Base-by-base conservation (phyloP, 2,329 filamentous ascomycete genomes). In the Penicillium sp. region DNA sequence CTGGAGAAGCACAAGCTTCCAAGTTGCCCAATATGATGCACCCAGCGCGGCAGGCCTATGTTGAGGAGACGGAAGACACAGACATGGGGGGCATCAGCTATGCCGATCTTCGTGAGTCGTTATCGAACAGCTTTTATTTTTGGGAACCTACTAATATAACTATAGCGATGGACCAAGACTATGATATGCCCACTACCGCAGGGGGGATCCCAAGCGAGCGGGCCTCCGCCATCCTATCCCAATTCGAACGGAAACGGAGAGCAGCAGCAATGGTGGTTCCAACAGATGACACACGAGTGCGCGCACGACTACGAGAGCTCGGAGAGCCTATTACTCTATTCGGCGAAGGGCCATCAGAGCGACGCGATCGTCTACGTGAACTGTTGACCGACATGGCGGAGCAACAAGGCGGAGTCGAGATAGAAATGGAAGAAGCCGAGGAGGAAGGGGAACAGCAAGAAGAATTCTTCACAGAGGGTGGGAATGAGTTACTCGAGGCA, bases 251-350 rank as follows among this genome's bases (percentile, higher is more conserved):
- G 59, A 97, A 96, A 76, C 86, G 92, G 68, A 85, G 91, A 69
- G 92, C 92, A 11, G 92, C 92, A 18, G 89, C 89, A 11, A 90
- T 97, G 65, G 88, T 89, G 13, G 94, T 99, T 4, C 94, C 93
- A 0, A 99, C 95, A 53, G 92, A 97, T 72, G 94, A 99, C 79
- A 87, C 84, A 59, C 86, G 89, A 66, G 92, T 99, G 46, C 89
- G 92, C 58, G 81, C 86, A 37, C 86, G 85, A 63, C 82, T 97
- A 57, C 86, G 94, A 62, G 89, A 94, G 67, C 82, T 96, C 61
- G 91, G 90, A n/a, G 89, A 99, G 70, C 94, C 94, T 11, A 86
- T 97, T 53, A 99, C 93, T 0, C 81, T 97, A 0, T 99, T 99
- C 63, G 94, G 92, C 56, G 94, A 99, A 77, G 90, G 90, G 0